Conservation (phyloP, 2,329 filamentous ascomycete genomes). For the Claviceps citrina region DNA sequence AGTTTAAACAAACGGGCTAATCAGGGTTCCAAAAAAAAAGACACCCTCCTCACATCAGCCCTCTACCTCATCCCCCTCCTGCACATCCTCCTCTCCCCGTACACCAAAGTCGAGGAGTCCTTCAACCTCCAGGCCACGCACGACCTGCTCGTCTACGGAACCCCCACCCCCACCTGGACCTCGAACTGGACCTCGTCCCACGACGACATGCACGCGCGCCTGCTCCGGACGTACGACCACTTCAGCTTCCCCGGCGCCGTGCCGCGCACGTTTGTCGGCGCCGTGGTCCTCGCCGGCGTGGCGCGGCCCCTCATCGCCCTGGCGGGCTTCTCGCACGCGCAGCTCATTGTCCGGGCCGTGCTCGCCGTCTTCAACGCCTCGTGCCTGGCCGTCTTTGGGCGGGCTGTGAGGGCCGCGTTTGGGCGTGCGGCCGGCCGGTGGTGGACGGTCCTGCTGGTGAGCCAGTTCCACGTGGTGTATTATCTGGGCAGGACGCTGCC, state of each 20-base stretch:
- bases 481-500: constrained; percentile 85
- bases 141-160: constrained; percentile 71
- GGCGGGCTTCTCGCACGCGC: constrained; percentile 38
- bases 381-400: constrained; percentile 50
- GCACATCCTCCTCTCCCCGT: constrained; percentile 63
- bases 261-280: constrained; percentile 76
- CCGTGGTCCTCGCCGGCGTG: constrained; percentile 59
- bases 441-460: constrained; percentile 63
- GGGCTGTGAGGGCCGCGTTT: constrained; percentile 48
- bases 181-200: no score
- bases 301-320: constrained; percentile 49
- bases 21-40: constrained; percentile 10
- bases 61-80: constrained; percentile 44
- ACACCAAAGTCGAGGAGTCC: constrained; percentile 96
- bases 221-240: constrained; percentile 67
- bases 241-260: constrained; percentile 81
- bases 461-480: constrained; percentile 85
- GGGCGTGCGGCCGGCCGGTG: constrained; percentile 56
- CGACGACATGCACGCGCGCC: constrained; percentile 21
- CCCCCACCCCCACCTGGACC: constrained; percentile 46
- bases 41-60: constrained; percentile 13
- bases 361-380: constrained; percentile 63
- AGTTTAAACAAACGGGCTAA: neutral
- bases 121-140: constrained; percentile 94
- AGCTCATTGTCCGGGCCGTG: constrained; percentile 54